These are phyloP conservation scores for Rhynchospora pubera DNA, from an alignment of 176 grass and related monocot genomes.

Conservation along the genomic window DNA sequence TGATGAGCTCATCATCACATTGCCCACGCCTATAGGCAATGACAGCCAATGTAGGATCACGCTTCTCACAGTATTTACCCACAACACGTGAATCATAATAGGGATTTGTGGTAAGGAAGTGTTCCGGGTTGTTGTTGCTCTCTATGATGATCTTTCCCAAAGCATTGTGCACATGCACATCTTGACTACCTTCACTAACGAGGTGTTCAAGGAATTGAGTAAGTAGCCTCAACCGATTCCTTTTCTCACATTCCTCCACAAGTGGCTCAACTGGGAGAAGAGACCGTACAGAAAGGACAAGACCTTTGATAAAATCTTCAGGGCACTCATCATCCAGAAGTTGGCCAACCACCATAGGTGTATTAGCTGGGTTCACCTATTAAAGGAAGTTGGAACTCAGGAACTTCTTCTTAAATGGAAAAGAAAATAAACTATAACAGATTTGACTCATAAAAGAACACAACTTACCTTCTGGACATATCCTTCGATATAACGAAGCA, in stretches of 20 bases:
- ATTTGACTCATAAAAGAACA: not conserved
- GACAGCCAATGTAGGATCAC: conserved; percentile 93
- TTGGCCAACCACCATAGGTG: conserved; percentile 84
- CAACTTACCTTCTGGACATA: conserved; percentile 93
- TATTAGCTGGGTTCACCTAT: conserved; percentile 93
- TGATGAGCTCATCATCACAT: conserved; percentile 88
- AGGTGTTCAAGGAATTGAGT: conserved; percentile 93
- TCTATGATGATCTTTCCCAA: conserved; percentile 96
- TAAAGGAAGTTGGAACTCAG: conserved; percentile 14
- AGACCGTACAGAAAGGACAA: conserved; percentile 88
- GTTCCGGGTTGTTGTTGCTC: conserved; percentile 95
- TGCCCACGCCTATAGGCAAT: conserved; percentile 90
- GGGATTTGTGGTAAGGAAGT: conserved; percentile 95
- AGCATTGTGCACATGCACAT: conserved; percentile 97
- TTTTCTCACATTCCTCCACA: conserved; percentile 95
- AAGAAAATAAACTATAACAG: not conserved
- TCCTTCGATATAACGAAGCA: conserved; percentile 95
- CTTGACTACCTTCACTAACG: conserved; percentile 91
- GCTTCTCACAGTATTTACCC: conserved; percentile 96
- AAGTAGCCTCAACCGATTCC: conserved; percentile 67
- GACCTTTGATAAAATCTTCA: conserved; percentile 98
- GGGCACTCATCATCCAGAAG: conserved; percentile 92
- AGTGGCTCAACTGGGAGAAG: conserved; percentile 90
- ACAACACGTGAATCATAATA: conserved; percentile 95
- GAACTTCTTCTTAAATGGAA: not conserved